These are phyloP conservation scores for Cercis canadensis DNA, from an alignment of 306 rosid species.

Conservation along the genomic window DNA sequence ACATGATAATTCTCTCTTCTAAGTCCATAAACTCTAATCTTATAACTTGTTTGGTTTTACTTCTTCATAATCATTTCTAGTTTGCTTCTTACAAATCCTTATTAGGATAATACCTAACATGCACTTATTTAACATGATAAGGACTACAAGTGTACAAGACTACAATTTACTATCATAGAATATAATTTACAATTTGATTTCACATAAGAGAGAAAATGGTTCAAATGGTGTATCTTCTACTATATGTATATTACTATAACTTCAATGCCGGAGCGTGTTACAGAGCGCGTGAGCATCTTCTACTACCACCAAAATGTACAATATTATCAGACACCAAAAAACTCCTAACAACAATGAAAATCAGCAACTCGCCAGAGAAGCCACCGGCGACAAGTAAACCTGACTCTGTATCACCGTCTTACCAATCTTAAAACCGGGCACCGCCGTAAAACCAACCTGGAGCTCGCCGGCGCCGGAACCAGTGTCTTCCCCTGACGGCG, in stretches of 20 bases:
- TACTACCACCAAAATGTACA: slow-evolving; percentile 18
- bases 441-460: slow-evolving; percentile 67
- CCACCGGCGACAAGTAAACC: slow-evolving; percentile 60
- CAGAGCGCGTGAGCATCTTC: slow-evolving; percentile 19
- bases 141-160: background rate
- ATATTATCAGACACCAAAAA: background rate
- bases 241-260: background rate
- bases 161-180: slow-evolving; percentile 4
- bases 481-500: slow-evolving; percentile 29
- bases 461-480: slow-evolving; percentile 35
- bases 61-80: too few relatives aligned
- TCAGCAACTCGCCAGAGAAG: slow-evolving; percentile 20
- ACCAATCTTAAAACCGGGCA: slow-evolving; percentile 77
- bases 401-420: slow-evolving; percentile 62
- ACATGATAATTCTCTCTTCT: too few relatives aligned
- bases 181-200: slow-evolving; percentile 30
- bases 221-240: background rate
- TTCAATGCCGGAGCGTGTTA: background rate
- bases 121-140: too few relatives aligned
- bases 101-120: too few relatives aligned
- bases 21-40: too few relatives aligned
- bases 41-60: too few relatives aligned
- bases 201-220: background rate
- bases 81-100: too few relatives aligned
- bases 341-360: background rate